Conservation (phyloP, 495 filamentous ascomycete genomes). For the Xylaria palmicola region DNA sequence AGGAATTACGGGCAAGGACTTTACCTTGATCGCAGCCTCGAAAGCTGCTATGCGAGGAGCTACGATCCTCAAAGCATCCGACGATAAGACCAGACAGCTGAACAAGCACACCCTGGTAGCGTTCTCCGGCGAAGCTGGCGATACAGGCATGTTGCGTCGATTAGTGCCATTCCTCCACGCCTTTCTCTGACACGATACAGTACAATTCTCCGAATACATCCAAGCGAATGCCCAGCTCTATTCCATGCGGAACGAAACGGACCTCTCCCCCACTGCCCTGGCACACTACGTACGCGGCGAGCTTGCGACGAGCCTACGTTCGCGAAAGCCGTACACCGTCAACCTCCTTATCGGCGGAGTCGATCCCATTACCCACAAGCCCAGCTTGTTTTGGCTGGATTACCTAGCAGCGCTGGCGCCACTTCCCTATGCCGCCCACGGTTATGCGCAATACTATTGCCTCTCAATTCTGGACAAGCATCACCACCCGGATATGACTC, state of each 20-base stretch:
- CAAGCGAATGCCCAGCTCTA: constrained; percentile 98
- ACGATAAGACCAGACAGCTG: constrained; percentile 91
- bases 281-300: constrained; percentile 91
- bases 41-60: constrained; percentile 97
- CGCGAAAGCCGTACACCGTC: constrained; percentile 89
- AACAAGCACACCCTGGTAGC: constrained; percentile 95
- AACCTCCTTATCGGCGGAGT: constrained; percentile 93
- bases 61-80: constrained; percentile 90
- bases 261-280: constrained; percentile 83
- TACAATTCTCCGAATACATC: constrained; percentile 99
- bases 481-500: constrained; percentile 86
- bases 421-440: constrained; percentile 93
- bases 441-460: constrained; percentile 98
- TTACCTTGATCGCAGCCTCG: constrained; percentile 93
- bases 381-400: constrained; percentile 93
- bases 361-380: constrained; percentile 82
- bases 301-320: constrained; percentile 84
- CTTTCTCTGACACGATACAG: constrained; percentile 50
- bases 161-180: not conserved
- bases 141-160: constrained; percentile 66
- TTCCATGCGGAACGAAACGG: constrained; percentile 93
- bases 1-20: constrained; percentile 98
- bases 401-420: constrained; percentile 86
- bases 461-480: constrained; percentile 96
- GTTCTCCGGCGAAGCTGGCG: constrained; percentile 94